These are phyloP conservation scores for Pseudocercospora fijiensis DNA, from an alignment of 2,329 filamentous ascomycete genomes.

Conservation along the genomic window DNA sequence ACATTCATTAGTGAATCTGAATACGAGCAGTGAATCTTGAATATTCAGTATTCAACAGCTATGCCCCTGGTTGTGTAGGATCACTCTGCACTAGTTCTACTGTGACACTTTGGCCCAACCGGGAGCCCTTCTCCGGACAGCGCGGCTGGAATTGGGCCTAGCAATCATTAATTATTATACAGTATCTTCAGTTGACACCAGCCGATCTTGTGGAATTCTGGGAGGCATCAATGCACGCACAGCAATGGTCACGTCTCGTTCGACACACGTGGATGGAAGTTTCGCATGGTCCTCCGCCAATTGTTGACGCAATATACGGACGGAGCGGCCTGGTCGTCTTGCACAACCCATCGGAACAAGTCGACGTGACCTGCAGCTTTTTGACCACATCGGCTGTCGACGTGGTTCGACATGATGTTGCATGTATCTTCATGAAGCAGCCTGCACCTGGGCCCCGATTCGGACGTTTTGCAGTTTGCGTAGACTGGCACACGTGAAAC, in stretches of 20 bases:
- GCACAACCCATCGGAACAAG: not conserved
- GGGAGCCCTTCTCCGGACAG: too few relatives aligned
- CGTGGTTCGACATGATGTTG: not conserved
- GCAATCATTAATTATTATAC: too few relatives aligned
- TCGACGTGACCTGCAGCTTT: not conserved
- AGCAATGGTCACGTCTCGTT: not conserved
- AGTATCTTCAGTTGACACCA: not conserved
- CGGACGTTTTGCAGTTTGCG: not conserved
- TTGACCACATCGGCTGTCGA: not conserved
- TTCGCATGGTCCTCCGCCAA: not conserved
- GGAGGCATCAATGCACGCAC: not conserved
- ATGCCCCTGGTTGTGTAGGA: too few relatives aligned
- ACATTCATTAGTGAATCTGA: too few relatives aligned
- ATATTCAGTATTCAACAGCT: too few relatives aligned
- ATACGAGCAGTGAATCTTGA: too few relatives aligned
- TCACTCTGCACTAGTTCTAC: too few relatives aligned
- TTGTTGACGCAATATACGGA: not conserved
- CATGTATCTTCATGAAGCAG: not conserved
- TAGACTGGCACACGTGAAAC: not conserved
- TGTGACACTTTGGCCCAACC: too few relatives aligned
- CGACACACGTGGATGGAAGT: not conserved
- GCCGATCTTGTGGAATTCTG: not conserved
- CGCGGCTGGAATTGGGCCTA: not conserved
- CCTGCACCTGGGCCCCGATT: not conserved
- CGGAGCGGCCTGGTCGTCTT: not conserved